Evolutionary conservation across 2,329 filamentous ascomycete species (phyloP).

Genomic region (Corinectria fuckeliana): DNA sequence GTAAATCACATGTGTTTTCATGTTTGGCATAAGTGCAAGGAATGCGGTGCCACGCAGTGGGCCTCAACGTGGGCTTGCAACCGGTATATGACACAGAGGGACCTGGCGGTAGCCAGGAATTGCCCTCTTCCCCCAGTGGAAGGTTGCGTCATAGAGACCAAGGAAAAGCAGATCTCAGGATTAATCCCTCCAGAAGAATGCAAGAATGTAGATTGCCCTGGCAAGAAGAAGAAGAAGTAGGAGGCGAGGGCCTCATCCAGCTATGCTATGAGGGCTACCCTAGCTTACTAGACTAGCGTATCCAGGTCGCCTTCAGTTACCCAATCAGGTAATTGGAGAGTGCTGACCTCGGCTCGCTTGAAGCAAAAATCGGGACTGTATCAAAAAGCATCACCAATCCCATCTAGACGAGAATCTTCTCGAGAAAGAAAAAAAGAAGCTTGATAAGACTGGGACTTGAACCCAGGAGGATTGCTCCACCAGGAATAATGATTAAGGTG

Average conservation of each 20-base stretch:
- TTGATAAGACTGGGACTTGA: conserved; percentile 32
- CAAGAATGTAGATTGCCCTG: neutral
- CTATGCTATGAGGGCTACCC: neutral
- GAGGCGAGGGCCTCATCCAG: neutral
- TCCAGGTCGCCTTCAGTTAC: too few relatives aligned
- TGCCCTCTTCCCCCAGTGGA: neutral
- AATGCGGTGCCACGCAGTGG: neutral
- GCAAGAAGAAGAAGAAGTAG: neutral
- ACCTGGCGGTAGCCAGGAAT: neutral
- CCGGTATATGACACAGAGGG: neutral
- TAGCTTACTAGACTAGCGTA: too few relatives aligned
- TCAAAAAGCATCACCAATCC: neutral
- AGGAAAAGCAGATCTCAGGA: neutral
- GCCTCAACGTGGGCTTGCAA: neutral
- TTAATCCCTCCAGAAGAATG: neutral
- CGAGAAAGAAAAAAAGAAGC: conserved; percentile 7
- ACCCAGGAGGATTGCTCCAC: conserved; percentile 33
- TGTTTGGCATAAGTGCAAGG: neutral
- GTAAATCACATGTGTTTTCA: neutral
- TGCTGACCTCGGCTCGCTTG: too few relatives aligned
- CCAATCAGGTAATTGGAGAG: neutral
- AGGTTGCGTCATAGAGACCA: neutral
- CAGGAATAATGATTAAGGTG: conserved; percentile 29
- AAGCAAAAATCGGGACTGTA: too few relatives aligned
- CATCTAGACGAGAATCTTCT: neutral